Percentiles rank a stretch among this genome's conserved stretches.
phyloP scores from a whole-genome alignment of 179 eudicot genomes.

The Sideroxylon spinosum region DNA sequence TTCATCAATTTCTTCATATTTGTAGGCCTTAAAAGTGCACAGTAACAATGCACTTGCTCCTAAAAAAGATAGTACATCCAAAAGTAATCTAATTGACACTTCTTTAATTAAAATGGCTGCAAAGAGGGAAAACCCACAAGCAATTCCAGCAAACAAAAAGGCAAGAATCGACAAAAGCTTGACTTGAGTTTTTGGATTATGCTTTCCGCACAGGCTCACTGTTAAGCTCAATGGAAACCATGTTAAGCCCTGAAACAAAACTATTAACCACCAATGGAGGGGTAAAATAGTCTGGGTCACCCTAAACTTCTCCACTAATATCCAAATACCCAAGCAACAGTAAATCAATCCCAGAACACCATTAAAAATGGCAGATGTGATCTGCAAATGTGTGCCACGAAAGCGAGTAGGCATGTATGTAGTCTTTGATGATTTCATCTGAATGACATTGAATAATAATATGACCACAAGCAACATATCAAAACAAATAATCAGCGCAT shows the following conservation, averaged over 20 bases:
- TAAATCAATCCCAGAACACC: constrained; percentile 47
- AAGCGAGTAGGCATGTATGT: constrained; percentile 10
- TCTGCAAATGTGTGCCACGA: constrained; percentile 21
- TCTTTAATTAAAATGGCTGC: constrained; percentile 25
- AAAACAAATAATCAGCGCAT: constrained; percentile 28
- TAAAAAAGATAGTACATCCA: constrained; percentile 30
- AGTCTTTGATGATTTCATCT: constrained; percentile 27
- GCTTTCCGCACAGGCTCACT: constrained; percentile 39
- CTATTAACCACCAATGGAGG: constrained; percentile 50
- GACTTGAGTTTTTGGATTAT: constrained; percentile 23
- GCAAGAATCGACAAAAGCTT: constrained; percentile 40
- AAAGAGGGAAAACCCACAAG: constrained; percentile 32
- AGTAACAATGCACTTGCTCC: constrained; percentile 33
- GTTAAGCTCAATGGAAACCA: constrained; percentile 47
- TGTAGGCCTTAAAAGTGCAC: constrained; percentile 39
- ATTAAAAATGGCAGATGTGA: constrained; percentile 44
- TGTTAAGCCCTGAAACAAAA: constrained; percentile 43
- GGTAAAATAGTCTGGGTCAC: constrained; percentile 31
- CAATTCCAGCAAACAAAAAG: constrained; percentile 42
- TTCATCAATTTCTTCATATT: constrained; percentile 26
- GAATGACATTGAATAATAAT: constrained; percentile 35
- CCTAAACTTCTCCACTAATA: constrained; percentile 35
- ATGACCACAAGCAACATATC: constrained; percentile 41
- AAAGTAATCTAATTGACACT: constrained; percentile 22
- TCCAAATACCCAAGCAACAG: constrained; percentile 44